Evolutionary conservation across 1,284 basidiomycete species (phyloP), one percentile per base, ranked within the genome.

Genomic region (Ceratobasidium papillatum): DNA sequence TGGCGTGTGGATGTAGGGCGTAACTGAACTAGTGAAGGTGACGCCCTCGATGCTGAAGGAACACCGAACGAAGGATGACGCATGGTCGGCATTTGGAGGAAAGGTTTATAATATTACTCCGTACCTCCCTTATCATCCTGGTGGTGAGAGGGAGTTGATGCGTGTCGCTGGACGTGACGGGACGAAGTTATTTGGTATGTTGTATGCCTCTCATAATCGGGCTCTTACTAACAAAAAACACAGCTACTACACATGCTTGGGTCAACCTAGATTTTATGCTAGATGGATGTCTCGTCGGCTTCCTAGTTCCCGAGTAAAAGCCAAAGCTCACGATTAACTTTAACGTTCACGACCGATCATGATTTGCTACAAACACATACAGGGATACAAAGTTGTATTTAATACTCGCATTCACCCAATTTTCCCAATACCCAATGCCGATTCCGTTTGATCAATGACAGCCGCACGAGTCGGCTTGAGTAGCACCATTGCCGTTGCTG

Each of bases 101-200:
- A 96, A 94, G 81, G 96, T 99, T 27, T 99, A 99, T 85, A 98
- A 99, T 81, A 93, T 99, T 62, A 97, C 96, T 1, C 89, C 93
- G 0, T 99, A 99, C 82, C 82, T 98, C 5, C 86, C 90, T 0
- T 99, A 92, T 80, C 98, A 99, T 81, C 97, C 97, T 0, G 97
- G 97, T 12, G 98, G 97, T 7, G 94, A 92, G 82, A 91, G 91
- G 78, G 95, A 99, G 80, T 85, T 99, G 51, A 94, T 99, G 94
- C 88, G 97, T n/a, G 93, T 93, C 17, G 97, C 97, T 4, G 97
- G 98, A 0, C 86, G 95, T 75, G 98, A 99, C 80, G 96, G 96
- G 14, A 95, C 95, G 0, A 92, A 95, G 80, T 85, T 99, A 27
- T 99, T 99, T 80, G 93, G 96, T 97, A 82, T 80, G 86, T 80